Base-by-base conservation (phyloP, 2,329 filamentous ascomycete species). In the Penicillium aurantiogriseum region DNA sequence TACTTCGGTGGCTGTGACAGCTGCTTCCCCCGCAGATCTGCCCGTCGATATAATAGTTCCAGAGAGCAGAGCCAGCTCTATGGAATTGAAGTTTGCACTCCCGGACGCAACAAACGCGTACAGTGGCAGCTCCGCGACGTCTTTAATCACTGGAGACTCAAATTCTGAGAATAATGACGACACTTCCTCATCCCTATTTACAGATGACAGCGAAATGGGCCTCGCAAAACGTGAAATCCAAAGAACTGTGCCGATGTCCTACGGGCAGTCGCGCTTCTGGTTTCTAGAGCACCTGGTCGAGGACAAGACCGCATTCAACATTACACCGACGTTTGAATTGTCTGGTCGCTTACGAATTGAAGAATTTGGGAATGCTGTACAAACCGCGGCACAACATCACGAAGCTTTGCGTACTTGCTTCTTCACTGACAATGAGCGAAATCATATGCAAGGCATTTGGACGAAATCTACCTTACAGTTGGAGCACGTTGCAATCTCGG, bases 251-350 rank as follows among this genome's bases (percentile, higher is more conserved):
- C 63, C 58, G 6, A 74, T 80, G 57, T 79, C 78, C 3, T 69
- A 70, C n/a, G 72, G 65, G 8, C 78, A 81, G 60, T 67, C 72
- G 0, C 66, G 76, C 0, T 77, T 80, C 58, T 81, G 76, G 76
- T 68, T 69, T 38, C 44, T 68, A n/a, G 59, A 42, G 5, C 56
- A 57, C 1, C 49, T 66, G 2, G 58, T 76, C 8, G 73, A 63
- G 43, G 52, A 80, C 46, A 67, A 67, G 8, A 76, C 72, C 0
- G 72, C 74, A 2, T 76, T 72, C 58, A 82, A 82, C 60, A 67
- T 75, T 31, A 71, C 75, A 0, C 60, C 70, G 1, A 63, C 49
- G 0, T 67, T 71, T 52, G 57, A 67, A 2, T 42, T 81, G 3
- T 63, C 42, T 0, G 79, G 79, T 0, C 51, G 46, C 2, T 38